phyloP scores from a whole-genome alignment of 345 rosid species.

The Bretschneidera sinensis region DNA sequence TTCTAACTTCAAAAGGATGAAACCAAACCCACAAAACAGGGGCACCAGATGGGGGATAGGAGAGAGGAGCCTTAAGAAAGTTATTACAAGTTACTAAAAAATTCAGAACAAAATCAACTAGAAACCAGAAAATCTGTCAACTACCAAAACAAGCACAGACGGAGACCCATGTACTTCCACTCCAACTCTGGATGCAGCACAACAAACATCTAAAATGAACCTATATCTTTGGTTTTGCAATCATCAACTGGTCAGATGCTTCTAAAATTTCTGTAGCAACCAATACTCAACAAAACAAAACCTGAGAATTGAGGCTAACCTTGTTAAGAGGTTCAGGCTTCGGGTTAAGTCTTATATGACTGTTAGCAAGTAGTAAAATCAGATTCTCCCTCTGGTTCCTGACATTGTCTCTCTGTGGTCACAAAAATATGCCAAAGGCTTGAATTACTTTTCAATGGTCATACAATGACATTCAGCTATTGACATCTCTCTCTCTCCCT shows the following conservation, averaged over 20 bases:
- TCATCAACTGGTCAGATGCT: neutral
- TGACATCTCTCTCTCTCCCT: neutral
- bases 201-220: neutral
- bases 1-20: neutral
- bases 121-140: neutral
- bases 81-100: too few species aligned
- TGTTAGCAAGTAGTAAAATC: slow-evolving; percentile 77
- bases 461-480: neutral
- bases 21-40: too few species aligned
- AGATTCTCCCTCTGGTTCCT: slow-evolving; percentile 97
- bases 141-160: neutral
- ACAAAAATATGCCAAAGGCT: slow-evolving; percentile 15
- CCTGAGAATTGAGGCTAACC: slow-evolving; percentile 35
- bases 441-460: slow-evolving; percentile 13
- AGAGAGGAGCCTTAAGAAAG: too few species aligned
- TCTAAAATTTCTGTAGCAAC: neutral
- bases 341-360: slow-evolving; percentile 78
- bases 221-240: neutral
- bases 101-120: neutral
- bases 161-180: neutral
- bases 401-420: slow-evolving; percentile 80
- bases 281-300: neutral
- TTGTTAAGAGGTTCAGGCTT: slow-evolving; percentile 89
- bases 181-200: neutral
- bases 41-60: too few species aligned